Percentiles rank a stretch among this genome's conserved stretches.
phyloP scores from a whole-genome alignment of 2,329 filamentous ascomycete species.

The Lasiodiplodia citricola region DNA sequence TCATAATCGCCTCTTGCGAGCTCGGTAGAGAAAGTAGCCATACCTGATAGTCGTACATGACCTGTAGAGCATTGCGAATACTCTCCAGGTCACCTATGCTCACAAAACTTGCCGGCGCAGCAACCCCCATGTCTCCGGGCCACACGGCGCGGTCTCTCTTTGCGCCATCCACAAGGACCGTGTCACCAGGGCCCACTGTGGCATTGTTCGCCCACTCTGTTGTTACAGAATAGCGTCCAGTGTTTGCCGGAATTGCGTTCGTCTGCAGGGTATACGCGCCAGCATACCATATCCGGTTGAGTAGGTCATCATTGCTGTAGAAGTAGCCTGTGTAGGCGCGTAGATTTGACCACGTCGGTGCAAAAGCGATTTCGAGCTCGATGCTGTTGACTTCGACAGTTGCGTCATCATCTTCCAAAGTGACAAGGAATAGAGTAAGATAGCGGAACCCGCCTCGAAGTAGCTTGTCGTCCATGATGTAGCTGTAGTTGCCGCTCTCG shows the following conservation, averaged over 20 bases:
- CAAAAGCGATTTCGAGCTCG: not conserved
- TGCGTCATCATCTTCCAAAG: not conserved
- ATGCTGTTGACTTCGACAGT: not conserved
- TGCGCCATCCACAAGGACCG: constrained; percentile 46
- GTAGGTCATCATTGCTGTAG: constrained; percentile 37
- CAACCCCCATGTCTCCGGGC: constrained; percentile 58
- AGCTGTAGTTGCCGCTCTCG: not conserved
- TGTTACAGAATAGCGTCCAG: constrained; percentile 20
- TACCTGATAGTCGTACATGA: not conserved
- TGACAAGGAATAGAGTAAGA: not conserved
- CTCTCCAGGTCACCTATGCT: constrained; percentile 46
- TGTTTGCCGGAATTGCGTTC: constrained; percentile 40
- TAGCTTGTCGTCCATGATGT: not conserved
- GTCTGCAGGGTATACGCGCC: constrained; percentile 60
- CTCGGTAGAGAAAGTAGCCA: not conserved
- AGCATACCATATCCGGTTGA: constrained; percentile 55
- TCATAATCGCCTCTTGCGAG: not conserved
- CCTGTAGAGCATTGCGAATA: not conserved
- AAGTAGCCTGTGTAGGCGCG: constrained; percentile 47
- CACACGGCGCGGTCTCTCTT: constrained; percentile 49
- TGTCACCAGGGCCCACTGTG: constrained; percentile 43
- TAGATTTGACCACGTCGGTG: constrained; percentile 45
- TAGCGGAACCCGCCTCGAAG: not conserved
- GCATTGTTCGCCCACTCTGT: constrained; percentile 39
- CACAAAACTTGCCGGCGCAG: constrained; percentile 48